A percentile compares a stretch with the other conserved stretches of the same genome.
These are phyloP conservation scores for Hericium erinaceus DNA, from an alignment of 768 basidiomycete species.

Conservation along the genomic window DNA sequence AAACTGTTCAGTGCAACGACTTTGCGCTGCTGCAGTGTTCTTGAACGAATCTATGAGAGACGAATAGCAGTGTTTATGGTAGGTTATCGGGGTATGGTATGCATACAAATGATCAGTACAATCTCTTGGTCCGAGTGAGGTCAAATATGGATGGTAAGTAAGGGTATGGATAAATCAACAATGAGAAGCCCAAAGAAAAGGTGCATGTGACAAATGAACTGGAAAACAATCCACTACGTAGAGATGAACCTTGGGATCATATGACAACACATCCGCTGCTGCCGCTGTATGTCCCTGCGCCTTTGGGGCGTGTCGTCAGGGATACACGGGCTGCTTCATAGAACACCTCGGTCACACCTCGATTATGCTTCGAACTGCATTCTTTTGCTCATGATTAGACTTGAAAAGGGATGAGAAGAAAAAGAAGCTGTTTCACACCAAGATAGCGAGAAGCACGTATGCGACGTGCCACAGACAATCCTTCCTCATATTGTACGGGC, in stretches of 20 bases:
- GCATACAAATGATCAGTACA: conserved; percentile 1
- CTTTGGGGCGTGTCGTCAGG: conserved; percentile 63
- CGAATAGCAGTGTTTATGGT: neutral
- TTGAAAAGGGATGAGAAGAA: neutral
- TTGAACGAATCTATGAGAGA: neutral
- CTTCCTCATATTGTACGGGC: conserved; percentile 88
- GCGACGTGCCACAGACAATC: conserved; percentile 76
- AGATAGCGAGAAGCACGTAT: conserved; percentile 92
- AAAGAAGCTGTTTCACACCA: conserved; percentile 39
- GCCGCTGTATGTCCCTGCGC: conserved; percentile 32
- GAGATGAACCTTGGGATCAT: conserved; percentile 27
- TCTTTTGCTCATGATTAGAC: conserved; percentile 36
- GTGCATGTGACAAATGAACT: neutral
- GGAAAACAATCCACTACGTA: neutral
- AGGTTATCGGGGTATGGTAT: neutral
- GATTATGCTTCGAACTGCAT: conserved; percentile 95
- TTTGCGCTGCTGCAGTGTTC: neutral
- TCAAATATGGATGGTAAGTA: neutral
- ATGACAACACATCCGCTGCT: conserved; percentile 45
- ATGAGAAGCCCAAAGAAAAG: neutral
- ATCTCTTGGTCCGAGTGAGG: neutral
- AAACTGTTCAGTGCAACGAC: neutral
- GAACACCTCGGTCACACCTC: conserved; percentile 90
- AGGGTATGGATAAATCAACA: neutral
- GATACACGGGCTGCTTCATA: conserved; percentile 86